Percentiles rank a stretch among this genome's conserved stretches.
Evolutionary conservation across 768 basidiomycete genomes (phyloP).

Genomic region (Tylopilus felleus): DNA sequence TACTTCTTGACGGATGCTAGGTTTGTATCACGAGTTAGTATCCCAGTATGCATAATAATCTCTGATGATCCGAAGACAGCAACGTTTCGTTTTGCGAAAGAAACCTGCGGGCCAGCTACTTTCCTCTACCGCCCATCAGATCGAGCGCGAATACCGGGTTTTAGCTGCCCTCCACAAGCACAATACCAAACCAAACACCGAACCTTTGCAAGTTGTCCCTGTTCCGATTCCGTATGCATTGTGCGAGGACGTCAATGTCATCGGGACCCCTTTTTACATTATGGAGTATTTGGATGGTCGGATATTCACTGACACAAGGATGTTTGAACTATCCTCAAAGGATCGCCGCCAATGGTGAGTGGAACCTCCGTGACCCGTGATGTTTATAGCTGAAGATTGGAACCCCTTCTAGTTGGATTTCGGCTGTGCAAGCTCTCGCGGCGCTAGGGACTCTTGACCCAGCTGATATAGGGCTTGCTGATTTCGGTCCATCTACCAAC

Average conservation of each 20-base stretch:
- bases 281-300: slow-evolving; percentile 96
- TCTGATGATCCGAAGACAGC: slow-evolving; percentile 36
- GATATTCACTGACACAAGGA: slow-evolving; percentile 83
- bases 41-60: slow-evolving; percentile 1
- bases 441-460: slow-evolving; percentile 66
- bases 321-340: slow-evolving; percentile 62
- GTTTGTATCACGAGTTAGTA: slow-evolving; percentile 37
- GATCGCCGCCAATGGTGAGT: slow-evolving; percentile 72
- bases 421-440: slow-evolving; percentile 68
- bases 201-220: slow-evolving; percentile 58
- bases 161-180: slow-evolving; percentile 72
- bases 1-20: slow-evolving; percentile 84
- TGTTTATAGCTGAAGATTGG: neutral
- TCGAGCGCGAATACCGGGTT: slow-evolving; percentile 90
- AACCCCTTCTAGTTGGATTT: slow-evolving; percentile 59
- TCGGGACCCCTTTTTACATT: slow-evolving; percentile 92
- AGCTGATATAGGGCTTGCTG: slow-evolving; percentile 58
- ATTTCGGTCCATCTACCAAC: slow-evolving; percentile 68
- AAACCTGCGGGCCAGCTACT: slow-evolving; percentile 88
- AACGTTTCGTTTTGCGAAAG: slow-evolving; percentile 82
- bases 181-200: slow-evolving; percentile 55
- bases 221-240: slow-evolving; percentile 82
- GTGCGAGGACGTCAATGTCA: slow-evolving; percentile 71
- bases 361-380: neutral
- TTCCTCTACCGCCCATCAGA: slow-evolving; percentile 89